A percentile compares a stretch with the other conserved stretches of the same genome.
These are phyloP conservation scores for Apiotrichum montevideense DNA, from an alignment of 1,284 basidiomycete genomes.

Conservation along the genomic window DNA sequence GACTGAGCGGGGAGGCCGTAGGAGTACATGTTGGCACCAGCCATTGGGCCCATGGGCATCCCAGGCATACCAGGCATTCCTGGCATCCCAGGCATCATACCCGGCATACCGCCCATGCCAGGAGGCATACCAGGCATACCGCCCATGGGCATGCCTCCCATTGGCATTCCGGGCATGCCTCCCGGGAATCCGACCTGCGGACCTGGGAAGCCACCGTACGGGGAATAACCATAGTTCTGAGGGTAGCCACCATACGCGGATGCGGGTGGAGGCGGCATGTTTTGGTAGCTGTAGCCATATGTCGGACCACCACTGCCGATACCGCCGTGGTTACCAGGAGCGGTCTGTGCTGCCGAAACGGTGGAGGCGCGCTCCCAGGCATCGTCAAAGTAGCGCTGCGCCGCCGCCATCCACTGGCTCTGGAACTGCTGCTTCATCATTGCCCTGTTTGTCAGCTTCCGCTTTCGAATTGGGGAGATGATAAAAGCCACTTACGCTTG, in stretches of 20 bases:
- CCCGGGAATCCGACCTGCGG: conserved; percentile 6
- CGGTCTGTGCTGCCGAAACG: conserved; percentile 20
- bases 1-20: conserved; percentile 34
- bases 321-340: not conserved
- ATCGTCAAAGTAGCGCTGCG: conserved; percentile 38
- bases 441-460: conserved; percentile 3
- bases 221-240: not conserved
- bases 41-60: conserved; percentile 6
- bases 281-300: conserved; percentile 17
- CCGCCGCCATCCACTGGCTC: conserved; percentile 39
- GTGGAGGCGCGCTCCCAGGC: conserved; percentile 39
- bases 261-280: conserved; percentile 2
- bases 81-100: not conserved
- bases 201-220: conserved; percentile 4
- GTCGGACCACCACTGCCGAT: conserved; percentile 9
- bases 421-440: conserved; percentile 41
- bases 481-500: conserved; percentile 3
- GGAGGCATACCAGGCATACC: not conserved
- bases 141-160: not conserved
- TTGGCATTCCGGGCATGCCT: not conserved
- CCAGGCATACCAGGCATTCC: not conserved
- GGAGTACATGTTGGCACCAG: conserved; percentile 27
- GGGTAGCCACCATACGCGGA: conserved; percentile 1
- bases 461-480: no score
- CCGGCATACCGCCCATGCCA: conserved; percentile 2